Percentiles rank a stretch among this genome's conserved stretches.
Evolutionary conservation across 495 filamentous ascomycete genomes (phyloP).

Genomic region (Terfezia claveryi): DNA sequence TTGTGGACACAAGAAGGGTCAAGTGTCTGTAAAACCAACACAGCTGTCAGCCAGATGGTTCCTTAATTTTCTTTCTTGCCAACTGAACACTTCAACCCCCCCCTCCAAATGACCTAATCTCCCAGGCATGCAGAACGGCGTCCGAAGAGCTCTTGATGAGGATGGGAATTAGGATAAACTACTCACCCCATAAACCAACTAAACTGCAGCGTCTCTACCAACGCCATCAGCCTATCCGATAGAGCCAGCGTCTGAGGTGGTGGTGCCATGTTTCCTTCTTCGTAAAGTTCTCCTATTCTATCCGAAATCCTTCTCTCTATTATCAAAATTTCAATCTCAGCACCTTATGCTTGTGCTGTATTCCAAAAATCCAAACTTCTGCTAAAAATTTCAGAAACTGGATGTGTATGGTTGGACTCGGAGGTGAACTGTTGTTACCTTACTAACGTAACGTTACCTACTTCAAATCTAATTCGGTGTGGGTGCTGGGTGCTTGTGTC

Average conservation of each 20-base stretch:
- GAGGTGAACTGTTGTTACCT: no score
- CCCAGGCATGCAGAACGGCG: not conserved
- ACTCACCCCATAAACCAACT: constrained; percentile 80
- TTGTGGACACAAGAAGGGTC: constrained; percentile 55
- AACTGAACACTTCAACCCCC: not conserved
- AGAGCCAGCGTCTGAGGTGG: constrained; percentile 27
- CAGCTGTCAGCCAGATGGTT: not conserved
- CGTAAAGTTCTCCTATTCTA: not conserved
- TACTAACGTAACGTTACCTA: no score
- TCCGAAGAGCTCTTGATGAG: not conserved
- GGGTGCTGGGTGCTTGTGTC: no score
- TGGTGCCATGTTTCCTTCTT: constrained; percentile 13
- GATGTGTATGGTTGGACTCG: no score
- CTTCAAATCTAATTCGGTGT: no score
- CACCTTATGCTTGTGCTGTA: no score
- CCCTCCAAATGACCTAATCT: not conserved
- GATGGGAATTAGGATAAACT: not conserved
- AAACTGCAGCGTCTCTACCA: constrained; percentile 72
- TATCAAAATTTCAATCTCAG: no score
- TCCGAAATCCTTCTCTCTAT: not conserved
- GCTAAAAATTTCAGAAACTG: no score
- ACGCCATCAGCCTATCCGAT: constrained; percentile 43
- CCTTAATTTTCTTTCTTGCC: not conserved
- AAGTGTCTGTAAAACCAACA: constrained; percentile 38
- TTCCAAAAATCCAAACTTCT: no score